Evolutionary conservation across 495 filamentous ascomycete genomes (phyloP), one percentile per base, ranked within the genome.

Genomic region (Xylaria curta): DNA sequence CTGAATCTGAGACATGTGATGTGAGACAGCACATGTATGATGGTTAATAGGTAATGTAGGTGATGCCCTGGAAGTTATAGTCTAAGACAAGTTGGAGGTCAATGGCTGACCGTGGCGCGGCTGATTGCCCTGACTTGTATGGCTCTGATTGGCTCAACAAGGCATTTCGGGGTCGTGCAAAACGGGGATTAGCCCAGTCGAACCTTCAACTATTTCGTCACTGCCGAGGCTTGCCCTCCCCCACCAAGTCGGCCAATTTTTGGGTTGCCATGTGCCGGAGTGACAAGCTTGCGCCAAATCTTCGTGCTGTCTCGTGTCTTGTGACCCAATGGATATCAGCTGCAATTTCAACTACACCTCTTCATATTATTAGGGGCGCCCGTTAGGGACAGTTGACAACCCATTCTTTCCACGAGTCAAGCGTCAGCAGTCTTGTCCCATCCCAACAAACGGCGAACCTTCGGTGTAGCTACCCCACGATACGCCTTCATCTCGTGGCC

Each of bases 361-460:
- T 40, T 21, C 26, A 7, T 38, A n/a, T 42, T 53, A n/a, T 47
- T 54, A 21, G n/a, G 19, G 47, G 17, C 64, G 46, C 66, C 21
- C 26, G 33, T 65, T 36, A 49, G 58, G 31, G 5, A 38, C 58
- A 17, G 53, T 56, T 19, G 53, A n/a, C 33, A 60, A 40, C 58
- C 33, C 33, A 21, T 60, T 21, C 58, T 60, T 60, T 60, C 19
- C n/a, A 38, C 33, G 33, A 60, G 17, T 60, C 19, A 38, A 60
- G 58, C 10, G 28, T 38, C 17, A 8, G 31, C 33, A 60, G 53
- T 38, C n/a, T 38, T 12, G n/a, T n/a, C 7, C 6, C 19, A 40
- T 40, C 68, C 59, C 60, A 70, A 70, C 59, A 70, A 64, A 64
- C 68, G 54, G 51, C 36, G 54, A 64, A 64, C 38, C 9, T 21